These are phyloP conservation scores for Paxillus rubicundulus DNA, from an alignment of 768 basidiomycete species.

Conservation along the genomic window DNA sequence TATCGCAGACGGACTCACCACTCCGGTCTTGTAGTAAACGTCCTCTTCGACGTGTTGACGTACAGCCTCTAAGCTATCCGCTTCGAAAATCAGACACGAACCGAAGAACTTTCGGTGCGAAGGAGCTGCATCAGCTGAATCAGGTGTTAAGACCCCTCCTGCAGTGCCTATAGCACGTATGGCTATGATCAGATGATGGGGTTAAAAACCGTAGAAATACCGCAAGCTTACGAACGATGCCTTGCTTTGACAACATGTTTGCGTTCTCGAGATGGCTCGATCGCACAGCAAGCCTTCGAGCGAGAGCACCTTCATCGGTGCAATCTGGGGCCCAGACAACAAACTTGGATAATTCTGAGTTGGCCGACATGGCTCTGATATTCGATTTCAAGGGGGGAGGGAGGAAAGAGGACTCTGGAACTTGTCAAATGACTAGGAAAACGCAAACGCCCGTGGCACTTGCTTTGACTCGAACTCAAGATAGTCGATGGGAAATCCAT, in stretches of 20 bases:
- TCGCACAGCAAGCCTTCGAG: slow-evolving; percentile 53
- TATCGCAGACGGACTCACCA: slow-evolving; percentile 17
- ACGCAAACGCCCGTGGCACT: not conserved
- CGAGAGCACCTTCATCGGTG: slow-evolving; percentile 51
- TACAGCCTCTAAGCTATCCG: slow-evolving; percentile 47
- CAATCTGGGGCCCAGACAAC: slow-evolving; percentile 68
- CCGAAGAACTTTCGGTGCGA: slow-evolving; percentile 58
- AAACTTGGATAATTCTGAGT: slow-evolving; percentile 33
- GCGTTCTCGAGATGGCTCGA: slow-evolving; percentile 47
- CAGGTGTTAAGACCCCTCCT: slow-evolving; percentile 54
- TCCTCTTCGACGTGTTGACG: slow-evolving; percentile 25
- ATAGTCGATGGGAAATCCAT: not conserved
- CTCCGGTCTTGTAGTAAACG: slow-evolving; percentile 19
- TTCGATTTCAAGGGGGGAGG: not conserved
- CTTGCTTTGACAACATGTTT: slow-evolving; percentile 34
- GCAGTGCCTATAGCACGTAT: slow-evolving; percentile 43
- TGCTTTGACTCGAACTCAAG: too few species aligned
- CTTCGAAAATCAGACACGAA: slow-evolving; percentile 53
- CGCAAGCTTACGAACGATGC: slow-evolving; percentile 47
- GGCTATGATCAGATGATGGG: slow-evolving; percentile 10
- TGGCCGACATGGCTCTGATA: slow-evolving; percentile 15
- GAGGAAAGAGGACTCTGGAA: not conserved
- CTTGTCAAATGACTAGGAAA: not conserved
- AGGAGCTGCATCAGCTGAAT: slow-evolving; percentile 47
- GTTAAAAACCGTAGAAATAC: not conserved